Base-by-base conservation (phyloP, 805 yeast genomes). In the Kluyveromyces nonfermentans region DNA sequence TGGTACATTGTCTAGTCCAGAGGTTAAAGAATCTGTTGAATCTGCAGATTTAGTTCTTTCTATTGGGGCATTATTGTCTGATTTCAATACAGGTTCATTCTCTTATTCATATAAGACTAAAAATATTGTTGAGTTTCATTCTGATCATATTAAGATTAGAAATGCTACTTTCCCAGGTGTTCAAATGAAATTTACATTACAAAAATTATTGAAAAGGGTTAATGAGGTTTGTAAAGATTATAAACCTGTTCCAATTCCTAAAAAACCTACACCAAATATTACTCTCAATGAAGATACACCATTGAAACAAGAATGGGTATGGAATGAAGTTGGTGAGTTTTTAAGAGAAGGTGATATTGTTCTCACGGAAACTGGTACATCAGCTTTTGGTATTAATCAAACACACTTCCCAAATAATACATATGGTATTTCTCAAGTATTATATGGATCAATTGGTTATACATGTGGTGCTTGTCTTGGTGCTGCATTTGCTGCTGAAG, bases 11-110 rank as follows among this genome's bases (percentile, higher is more conserved):
- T 81, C 94, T 16, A 67, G 69, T 46, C 86, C 86, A 47, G 83
- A 73, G 50, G 86, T 83, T 43, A 78, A 79, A 61, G 78, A 75
- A 50, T 75, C 80, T 33, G 88, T 83, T 45, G 90, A 84, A 64
- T 61, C 74, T 35, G 73, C 89, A 35, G 95, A 85, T 67, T 72
- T 85, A 64, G 73, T 85, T 45, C 64, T 85, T 48, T 80, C 90
- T 30, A 74, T 85, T 54, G 95, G 95, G 65, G 89, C 88, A 41
- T 69, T 85, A 61, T 70, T 85, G 59, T 84, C 93, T 41, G 95
- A 85, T 67, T 86, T 82, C 78, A 85, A 85, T 74, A 85, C 95
- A 40, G 95, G 95, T 61, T 82, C 94, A 17, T 82, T 82, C 72
- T 78, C 87, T 32, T 82, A 82, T 69, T 74, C 81, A 45, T 80